These are phyloP conservation scores for Eucalyptus marginata DNA, from an alignment of 345 rosid genomes.

Conservation along the genomic window DNA sequence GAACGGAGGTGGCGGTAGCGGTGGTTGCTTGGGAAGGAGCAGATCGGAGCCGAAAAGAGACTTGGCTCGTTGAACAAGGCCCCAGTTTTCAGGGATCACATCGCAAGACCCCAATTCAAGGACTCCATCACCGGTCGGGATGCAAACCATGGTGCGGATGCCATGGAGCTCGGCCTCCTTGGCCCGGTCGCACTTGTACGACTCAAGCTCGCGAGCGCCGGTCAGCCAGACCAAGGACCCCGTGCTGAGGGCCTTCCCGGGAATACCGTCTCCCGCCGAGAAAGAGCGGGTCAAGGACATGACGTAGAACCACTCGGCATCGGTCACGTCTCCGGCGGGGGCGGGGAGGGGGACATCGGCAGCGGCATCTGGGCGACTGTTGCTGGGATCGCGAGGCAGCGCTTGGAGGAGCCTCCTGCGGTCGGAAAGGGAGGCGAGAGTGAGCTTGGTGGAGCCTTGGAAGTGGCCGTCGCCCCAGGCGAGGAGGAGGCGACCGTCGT, in stretches of 20 bases:
- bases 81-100: slow-evolving; percentile 35
- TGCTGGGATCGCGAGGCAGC: slow-evolving; percentile 15
- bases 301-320: slow-evolving; percentile 55
- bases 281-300: slow-evolving; percentile 47
- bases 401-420: slow-evolving; percentile 17
- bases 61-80: slow-evolving; percentile 38
- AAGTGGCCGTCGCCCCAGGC: slow-evolving; percentile 65
- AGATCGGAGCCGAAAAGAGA: slow-evolving; percentile 32
- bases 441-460: slow-evolving; percentile 10
- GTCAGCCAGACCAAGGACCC: slow-evolving; percentile 55
- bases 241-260: slow-evolving; percentile 25
- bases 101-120: slow-evolving; percentile 50
- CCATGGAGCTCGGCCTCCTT: slow-evolving; percentile 57
- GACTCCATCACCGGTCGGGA: slow-evolving; percentile 47
- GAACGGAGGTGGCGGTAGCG: neutral
- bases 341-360: slow-evolving; percentile 19
- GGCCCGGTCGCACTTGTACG: slow-evolving; percentile 42
- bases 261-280: slow-evolving; percentile 34
- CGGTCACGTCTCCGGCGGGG: slow-evolving; percentile 15
- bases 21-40: neutral
- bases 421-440: neutral
- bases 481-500: slow-evolving; percentile 28
- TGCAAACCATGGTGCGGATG: slow-evolving; percentile 43
- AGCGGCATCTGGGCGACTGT: neutral
- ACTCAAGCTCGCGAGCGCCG: slow-evolving; percentile 34